Evolutionary conservation across 2,329 filamentous ascomycete species (phyloP), one percentile per base, ranked within the genome.

Genomic region (Claviceps sp.): DNA sequence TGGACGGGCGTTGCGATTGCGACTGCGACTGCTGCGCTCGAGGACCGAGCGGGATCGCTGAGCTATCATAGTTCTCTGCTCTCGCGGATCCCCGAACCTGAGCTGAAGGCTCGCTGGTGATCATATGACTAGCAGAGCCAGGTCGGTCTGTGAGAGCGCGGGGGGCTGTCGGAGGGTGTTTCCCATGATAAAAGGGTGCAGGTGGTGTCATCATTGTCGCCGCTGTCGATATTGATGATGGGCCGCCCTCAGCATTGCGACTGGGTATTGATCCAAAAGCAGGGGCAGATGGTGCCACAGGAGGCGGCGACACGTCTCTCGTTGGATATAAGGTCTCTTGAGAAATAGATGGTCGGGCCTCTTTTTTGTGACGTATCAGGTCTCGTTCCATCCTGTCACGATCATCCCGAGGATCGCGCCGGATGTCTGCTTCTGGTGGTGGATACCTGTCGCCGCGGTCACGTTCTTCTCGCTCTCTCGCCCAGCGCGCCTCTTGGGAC

Each of bases 401-500:
- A 36, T 75, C 71, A 55, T 76, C 71, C 56, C 74, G 68, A 54
- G 63, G 65, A 54, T 76, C 74, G 52, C 73, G 68, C 44, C 67
- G 67, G 13, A 55, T 41, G 44, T 72, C 71, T 22, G 61, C 56
- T 42, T 72, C 72, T 26, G 62, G 64, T 18, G 62, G 64, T 22
- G 62, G 64, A 48, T 70, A 72, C 53, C 71, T 61, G 51, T 73
- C 72, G 43, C 65, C 64, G 34, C 67, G 62, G 34, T 79, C 76
- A 41, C 77, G 75, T 11, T 79, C 76, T 54, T 80, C 76, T 48
- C 76, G 70, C 6, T 80, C 77, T 47, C 77, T 72, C 20, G 63
- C 69, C 73, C 76, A 79, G 37, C 77, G 77, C 52, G 81, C 78
- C 60, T 83, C 80, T 60, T 82, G 78, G 56, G 82, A 85, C 56